Conservation (phyloP, 2,329 filamentous ascomycete genomes). For the Aspergillus fijiensis region DNA sequence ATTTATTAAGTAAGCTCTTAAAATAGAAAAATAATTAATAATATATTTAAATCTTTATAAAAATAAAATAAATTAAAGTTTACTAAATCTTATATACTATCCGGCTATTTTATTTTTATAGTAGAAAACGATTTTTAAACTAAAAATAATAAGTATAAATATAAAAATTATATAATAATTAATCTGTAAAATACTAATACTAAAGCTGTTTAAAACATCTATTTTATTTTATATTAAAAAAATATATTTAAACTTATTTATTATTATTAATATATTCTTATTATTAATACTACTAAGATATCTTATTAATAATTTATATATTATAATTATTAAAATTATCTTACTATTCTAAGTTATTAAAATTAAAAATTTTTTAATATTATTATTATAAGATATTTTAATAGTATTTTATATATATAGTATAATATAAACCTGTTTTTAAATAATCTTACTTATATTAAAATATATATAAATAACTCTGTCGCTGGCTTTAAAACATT, state of each 20-base stretch:
- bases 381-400: constrained; percentile 4
- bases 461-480: too few relatives aligned
- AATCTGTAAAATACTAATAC: too few relatives aligned
- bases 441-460: too few relatives aligned
- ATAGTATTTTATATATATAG: not conserved
- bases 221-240: too few relatives aligned
- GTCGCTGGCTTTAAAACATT: too few relatives aligned
- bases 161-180: not conserved
- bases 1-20: not conserved
- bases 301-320: not conserved
- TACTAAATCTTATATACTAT: not conserved
- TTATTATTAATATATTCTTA: too few relatives aligned
- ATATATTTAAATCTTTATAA: not conserved
- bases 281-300: not conserved
- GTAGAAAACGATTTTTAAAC: not conserved
- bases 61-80: not conserved
- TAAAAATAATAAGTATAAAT: not conserved
- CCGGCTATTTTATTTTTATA: not conserved
- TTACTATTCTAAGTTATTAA: not conserved
- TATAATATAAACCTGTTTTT: not conserved
- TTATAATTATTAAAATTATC: not conserved
- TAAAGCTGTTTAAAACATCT: too few relatives aligned
- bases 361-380: too few relatives aligned
- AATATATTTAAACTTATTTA: too few relatives aligned
- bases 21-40: not conserved